Conservation (phyloP, 2,329 filamentous ascomycete genomes). For the Penicillium glabrum region DNA sequence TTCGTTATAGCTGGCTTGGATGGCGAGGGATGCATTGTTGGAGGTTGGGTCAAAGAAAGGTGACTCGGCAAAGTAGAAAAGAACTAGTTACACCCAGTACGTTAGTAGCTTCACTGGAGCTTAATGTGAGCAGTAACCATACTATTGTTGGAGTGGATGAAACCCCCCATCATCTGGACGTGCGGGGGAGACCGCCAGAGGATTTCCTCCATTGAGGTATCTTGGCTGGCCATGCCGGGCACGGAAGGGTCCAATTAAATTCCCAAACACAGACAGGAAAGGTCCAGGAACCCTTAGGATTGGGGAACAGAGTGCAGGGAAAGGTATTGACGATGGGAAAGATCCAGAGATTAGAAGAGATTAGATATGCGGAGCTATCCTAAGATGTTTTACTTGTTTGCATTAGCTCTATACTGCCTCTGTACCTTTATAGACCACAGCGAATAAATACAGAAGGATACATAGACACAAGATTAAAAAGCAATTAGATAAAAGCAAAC, state of each 20-base stretch:
- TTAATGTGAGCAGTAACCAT: slow-evolving; percentile 10
- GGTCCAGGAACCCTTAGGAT: background rate
- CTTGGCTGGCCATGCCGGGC: slow-evolving; percentile 35
- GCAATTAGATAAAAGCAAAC: background rate
- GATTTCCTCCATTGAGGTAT: slow-evolving; percentile 44
- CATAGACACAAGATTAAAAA: background rate
- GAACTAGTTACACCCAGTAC: slow-evolving; percentile 41
- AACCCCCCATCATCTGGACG: slow-evolving; percentile 48
- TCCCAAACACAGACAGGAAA: background rate
- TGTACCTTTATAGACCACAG: background rate
- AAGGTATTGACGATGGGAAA: background rate
- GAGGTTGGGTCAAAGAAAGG: slow-evolving; percentile 63
- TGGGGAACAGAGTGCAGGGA: background rate
- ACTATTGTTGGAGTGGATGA: slow-evolving; percentile 48
- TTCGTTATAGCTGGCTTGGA: slow-evolving; percentile 52
- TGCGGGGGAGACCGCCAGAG: slow-evolving; percentile 47
- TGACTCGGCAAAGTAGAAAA: slow-evolving; percentile 63
- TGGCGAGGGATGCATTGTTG: slow-evolving; percentile 59
- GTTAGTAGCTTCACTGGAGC: background rate
- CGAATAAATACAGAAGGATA: background rate
- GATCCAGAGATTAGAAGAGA: background rate
- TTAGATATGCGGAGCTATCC: slow-evolving; percentile 3
- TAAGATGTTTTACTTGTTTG: slow-evolving; percentile 31
- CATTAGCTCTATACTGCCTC: slow-evolving; percentile 1
- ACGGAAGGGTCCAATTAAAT: background rate